Evolutionary conservation across 768 basidiomycete species (phyloP).

Genomic region (Chalciporus piperatus): DNA sequence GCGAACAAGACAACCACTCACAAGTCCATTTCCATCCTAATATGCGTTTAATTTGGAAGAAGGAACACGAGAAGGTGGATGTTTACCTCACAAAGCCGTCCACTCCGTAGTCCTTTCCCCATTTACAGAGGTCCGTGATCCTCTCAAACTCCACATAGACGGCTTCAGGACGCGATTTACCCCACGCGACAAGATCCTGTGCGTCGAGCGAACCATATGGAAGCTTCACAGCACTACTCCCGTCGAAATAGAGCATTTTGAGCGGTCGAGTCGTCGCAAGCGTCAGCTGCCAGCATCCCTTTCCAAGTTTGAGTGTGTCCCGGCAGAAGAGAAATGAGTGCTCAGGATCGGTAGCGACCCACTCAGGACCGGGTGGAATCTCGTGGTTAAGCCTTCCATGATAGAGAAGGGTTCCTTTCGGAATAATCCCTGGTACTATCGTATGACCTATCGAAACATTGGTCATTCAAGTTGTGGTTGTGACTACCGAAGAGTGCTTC

Average conservation of each 20-base stretch:
- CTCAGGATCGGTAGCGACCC: conserved; percentile 31
- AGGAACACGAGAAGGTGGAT: conserved; percentile 19
- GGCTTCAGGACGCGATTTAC: conserved; percentile 19
- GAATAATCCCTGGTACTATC: conserved; percentile 5
- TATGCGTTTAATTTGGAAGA: conserved; percentile 12
- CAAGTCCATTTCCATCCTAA: conserved; percentile 50
- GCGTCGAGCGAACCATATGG: conserved; percentile 31
- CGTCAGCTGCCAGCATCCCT: conserved; percentile 31
- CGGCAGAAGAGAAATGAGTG: conserved; percentile 33
- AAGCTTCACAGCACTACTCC: conserved; percentile 32
- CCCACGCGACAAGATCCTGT: conserved; percentile 35
- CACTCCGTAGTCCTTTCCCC: conserved; percentile 29
- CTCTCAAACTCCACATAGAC: conserved; percentile 22
- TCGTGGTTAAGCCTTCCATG: conserved; percentile 4
- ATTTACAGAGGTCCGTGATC: conserved; percentile 28
- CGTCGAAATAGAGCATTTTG: conserved; percentile 34
- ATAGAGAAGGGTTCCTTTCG: conserved; percentile 4
- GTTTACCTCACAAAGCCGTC: conserved; percentile 33
- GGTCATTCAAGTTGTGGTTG: not conserved
- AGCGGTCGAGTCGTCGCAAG: conserved; percentile 27
- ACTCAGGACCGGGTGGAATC: conserved; percentile 26
- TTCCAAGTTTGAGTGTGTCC: not conserved
- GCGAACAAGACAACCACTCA: conserved; percentile 29
- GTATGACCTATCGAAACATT: not conserved
- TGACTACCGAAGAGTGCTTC: not conserved